These are phyloP conservation scores for slime mould (Dictyostelium discoideum) DNA, from an alignment of 78 protist genomes.

Conservation along the genomic window DNA sequence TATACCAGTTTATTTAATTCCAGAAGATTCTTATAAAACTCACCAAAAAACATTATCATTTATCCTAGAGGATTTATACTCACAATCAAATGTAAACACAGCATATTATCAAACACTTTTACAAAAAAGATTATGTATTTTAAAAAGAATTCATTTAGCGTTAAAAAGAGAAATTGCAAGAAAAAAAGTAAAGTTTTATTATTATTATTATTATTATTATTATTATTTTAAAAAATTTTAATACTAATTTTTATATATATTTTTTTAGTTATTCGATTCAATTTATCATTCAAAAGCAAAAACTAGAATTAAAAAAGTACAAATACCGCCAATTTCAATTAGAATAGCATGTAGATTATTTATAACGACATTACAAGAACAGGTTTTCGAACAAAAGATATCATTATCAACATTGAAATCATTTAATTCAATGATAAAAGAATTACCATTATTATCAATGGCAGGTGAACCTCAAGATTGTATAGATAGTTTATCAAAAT, in stretches of 20 bases:
- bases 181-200: conserved; percentile 29
- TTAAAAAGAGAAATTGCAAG: conserved; percentile 80
- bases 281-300: conserved; percentile 77
- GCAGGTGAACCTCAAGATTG: conserved; percentile 81
- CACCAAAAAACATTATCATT: conserved; percentile 48
- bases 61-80: conserved; percentile 53
- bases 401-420: conserved; percentile 72
- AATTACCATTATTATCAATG: conserved; percentile 74
- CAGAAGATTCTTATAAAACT: conserved; percentile 70
- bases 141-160: conserved; percentile 76
- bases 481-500: conserved; percentile 61
- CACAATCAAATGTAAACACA: conserved; percentile 75
- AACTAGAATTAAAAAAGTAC: conserved; percentile 65
- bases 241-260: too few relatives aligned
- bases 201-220: too few relatives aligned
- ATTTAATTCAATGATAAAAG: conserved; percentile 70
- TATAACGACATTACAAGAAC: conserved; percentile 73
- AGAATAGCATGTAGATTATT: conserved; percentile 80
- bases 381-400: conserved; percentile 56
- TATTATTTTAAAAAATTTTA: background rate
- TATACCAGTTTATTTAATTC: conserved; percentile 69
- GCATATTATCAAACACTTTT: conserved; percentile 71
- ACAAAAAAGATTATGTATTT: conserved; percentile 60
- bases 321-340: conserved; percentile 74
- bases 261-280: conserved; percentile 26